phyloP scores from a whole-genome alignment of 768 basidiomycete species.

The Lyophyllum decastes region DNA sequence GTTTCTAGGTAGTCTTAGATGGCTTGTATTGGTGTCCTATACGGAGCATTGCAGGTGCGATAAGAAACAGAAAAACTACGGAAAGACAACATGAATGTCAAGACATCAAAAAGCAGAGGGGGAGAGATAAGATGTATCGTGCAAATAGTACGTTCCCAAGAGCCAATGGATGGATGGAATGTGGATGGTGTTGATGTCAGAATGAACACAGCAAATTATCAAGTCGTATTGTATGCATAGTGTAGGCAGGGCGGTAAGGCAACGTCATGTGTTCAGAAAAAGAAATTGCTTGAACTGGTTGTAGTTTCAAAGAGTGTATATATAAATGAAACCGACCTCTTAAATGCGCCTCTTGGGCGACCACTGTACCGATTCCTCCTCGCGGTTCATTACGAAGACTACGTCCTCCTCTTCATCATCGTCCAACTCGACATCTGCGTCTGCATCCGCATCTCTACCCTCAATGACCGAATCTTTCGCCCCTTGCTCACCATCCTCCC shows the following conservation, averaged over 20 bases:
- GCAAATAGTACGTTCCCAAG: conserved; percentile 8
- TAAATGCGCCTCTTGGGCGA: conserved; percentile 27
- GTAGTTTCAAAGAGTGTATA: neutral
- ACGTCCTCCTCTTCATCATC: conserved; percentile 77
- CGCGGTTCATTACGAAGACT: conserved; percentile 59
- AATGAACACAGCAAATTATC: conserved; percentile 8
- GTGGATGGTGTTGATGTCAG: neutral
- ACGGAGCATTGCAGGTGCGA: neutral
- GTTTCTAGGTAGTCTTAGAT: too few relatives aligned
- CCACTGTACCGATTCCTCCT: conserved; percentile 41
- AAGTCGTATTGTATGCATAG: conserved; percentile 2
- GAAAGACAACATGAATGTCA: neutral
- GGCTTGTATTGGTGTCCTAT: conserved; percentile 1
- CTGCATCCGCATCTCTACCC: conserved; percentile 36
- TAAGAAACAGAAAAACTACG: neutral
- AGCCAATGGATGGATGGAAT: conserved; percentile 1
- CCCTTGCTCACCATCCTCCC: conserved; percentile 1
- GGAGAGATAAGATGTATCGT: conserved; percentile 2
- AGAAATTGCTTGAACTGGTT: conserved; percentile 2
- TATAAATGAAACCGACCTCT: conserved; percentile 14
- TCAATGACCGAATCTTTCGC: neutral
- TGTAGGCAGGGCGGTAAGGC: neutral
- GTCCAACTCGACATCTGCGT: conserved; percentile 45
- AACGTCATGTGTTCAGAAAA: conserved; percentile 8
- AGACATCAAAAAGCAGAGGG: neutral